Base-by-base conservation (phyloP, 2,329 filamentous ascomycete genomes). In the Hymenoscyphus fraxineus region DNA sequence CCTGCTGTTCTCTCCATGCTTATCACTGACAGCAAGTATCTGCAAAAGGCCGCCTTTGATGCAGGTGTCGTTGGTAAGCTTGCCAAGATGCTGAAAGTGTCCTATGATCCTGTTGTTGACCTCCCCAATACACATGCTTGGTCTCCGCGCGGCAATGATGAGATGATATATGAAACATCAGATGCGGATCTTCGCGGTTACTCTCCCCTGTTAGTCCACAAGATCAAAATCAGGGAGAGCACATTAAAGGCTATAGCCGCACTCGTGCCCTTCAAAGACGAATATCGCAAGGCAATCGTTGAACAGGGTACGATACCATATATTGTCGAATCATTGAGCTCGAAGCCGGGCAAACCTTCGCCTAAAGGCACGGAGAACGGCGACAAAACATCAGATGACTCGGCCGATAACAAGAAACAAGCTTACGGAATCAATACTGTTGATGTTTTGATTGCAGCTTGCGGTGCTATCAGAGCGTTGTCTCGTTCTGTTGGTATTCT, bases 21-120 rank as follows among this genome's bases (percentile, higher is more conserved):
- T 47, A 87, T 97, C 19, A 86, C 87, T 32, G 91, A 95, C 72
- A 92, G 88, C 74, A 86, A 90, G 66, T 83, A 85, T 65, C 81
- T 98, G 61, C 94, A 98, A 76, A 90, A 88, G 71, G 88, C 92
- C 44, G 92, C 93, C 0, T 89, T 88, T 55, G 91, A 97, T 66
- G 85, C 85, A 57, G 81, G 81, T 62, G 84, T 85, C 12, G 82
- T 91, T 61, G 84, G 84, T 61, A 82, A 82, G 61, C 79, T 91
- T 16, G 84, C 87, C 15, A 82, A 85, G 62, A 80, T 89, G 65
- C 76, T 91, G 27, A 90, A 89, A 72, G 82, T 84, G 71, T 85
- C 86, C 0, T 90, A 89, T 70, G 88, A 90, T 67, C 81, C 82
- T 10, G 78, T 85, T 4, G 72, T 79, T 1, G 79, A 83, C 35